Percentiles rank a stretch among this genome's conserved stretches.
Conservation (phyloP, 371 early-diverging fungal species). For the Rhizopus sp. region DNA sequence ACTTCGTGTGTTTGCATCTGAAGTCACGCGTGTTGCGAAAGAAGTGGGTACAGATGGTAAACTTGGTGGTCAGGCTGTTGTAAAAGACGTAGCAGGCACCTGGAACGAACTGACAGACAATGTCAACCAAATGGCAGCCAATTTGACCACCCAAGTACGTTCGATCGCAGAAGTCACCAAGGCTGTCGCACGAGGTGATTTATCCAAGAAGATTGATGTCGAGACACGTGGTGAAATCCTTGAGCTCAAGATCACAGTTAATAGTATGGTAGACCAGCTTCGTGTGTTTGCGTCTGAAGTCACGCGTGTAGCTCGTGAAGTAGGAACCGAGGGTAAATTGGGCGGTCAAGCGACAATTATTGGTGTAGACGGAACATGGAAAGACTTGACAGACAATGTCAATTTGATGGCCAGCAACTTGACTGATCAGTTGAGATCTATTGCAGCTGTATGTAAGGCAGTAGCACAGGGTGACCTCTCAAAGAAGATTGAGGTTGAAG, state of each 20-base stretch:
- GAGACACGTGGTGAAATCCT: conserved; percentile 42
- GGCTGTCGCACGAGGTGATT: conserved; percentile 57
- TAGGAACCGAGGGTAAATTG: conserved; percentile 56
- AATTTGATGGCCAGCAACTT: conserved; percentile 61
- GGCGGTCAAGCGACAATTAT: conserved; percentile 56
- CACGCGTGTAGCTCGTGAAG: conserved; percentile 43
- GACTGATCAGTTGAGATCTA: conserved; percentile 50
- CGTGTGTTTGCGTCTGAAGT: conserved; percentile 51
- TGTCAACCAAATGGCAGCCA: conserved; percentile 61
- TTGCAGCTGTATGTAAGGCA: conserved; percentile 50
- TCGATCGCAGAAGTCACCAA: conserved; percentile 58
- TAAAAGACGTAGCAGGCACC: too few relatives aligned
- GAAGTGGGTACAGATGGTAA: too few relatives aligned
- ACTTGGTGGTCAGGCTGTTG: too few relatives aligned
- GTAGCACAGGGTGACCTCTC: conserved; percentile 51
- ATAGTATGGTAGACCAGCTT: conserved; percentile 32
- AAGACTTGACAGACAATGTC: conserved; percentile 69
- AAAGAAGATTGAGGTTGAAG: conserved; percentile 41
- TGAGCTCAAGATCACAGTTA: conserved; percentile 33
- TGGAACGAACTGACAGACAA: too few relatives aligned
- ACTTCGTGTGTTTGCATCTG: too few relatives aligned
- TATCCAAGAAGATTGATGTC: conserved; percentile 36
- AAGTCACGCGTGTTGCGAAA: too few relatives aligned
- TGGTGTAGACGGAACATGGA: conserved; percentile 72
- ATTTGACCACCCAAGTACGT: conserved; percentile 61